Conservation (phyloP, 106 monocot genomes). For the Dendrobium chrysotoxum region DNA sequence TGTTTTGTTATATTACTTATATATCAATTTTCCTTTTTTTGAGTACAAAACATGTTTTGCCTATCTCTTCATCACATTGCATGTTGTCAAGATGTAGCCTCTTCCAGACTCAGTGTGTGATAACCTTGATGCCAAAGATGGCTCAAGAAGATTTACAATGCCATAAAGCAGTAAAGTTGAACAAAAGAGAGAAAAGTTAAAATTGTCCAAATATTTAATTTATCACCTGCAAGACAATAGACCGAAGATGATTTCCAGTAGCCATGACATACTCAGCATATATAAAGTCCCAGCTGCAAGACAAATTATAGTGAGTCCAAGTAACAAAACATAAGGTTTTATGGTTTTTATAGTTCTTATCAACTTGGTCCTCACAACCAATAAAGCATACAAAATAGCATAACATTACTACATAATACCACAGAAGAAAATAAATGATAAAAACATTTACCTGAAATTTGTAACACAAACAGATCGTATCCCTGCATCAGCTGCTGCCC, state of each 20-base stretch:
- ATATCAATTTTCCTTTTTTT: no score
- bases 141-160: background rate
- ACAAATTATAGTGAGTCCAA: background rate
- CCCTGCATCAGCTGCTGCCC: constrained; percentile 80
- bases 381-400: background rate
- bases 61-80: no score
- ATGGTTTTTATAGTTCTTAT: background rate
- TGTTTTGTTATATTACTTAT: no score
- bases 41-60: no score
- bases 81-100: no score
- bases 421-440: background rate
- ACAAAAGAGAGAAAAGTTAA: no score
- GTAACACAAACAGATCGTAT: constrained; percentile 83
- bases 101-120: no score
- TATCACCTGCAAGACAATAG: constrained; percentile 80
- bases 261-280: constrained; percentile 89
- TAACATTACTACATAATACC: background rate
- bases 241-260: constrained; percentile 69
- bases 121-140: background rate
- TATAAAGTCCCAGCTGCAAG: constrained; percentile 89
- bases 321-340: background rate
- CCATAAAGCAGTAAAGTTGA: background rate
- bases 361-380: background rate
- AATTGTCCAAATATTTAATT: no score
- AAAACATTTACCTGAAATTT: constrained; percentile 61